Evolutionary conservation across 2,329 filamentous ascomycete species (phyloP).

Genomic region (Chaetomium sp.): DNA sequence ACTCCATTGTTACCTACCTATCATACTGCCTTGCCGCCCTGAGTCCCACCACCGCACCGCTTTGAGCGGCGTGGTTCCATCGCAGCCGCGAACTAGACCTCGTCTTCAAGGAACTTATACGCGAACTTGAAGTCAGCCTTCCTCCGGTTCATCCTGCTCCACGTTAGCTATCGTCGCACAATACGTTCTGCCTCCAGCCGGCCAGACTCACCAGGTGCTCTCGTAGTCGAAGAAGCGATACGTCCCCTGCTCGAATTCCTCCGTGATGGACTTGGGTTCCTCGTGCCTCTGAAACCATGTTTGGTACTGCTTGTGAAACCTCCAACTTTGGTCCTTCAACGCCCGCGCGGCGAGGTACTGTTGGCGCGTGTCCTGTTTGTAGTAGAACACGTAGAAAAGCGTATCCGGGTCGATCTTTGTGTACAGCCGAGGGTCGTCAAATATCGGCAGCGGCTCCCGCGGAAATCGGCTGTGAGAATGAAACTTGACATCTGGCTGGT

Average conservation of each 20-base stretch:
- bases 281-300: slow-evolving; percentile 99
- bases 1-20: slow-evolving; percentile 5
- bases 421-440: slow-evolving; percentile 89
- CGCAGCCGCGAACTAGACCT: slow-evolving; percentile 53
- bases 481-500: slow-evolving; percentile 80
- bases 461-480: slow-evolving; percentile 75
- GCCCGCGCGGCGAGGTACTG: slow-evolving; percentile 95
- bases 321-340: slow-evolving; percentile 97
- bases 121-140: slow-evolving; percentile 98
- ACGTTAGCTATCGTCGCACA: slow-evolving; percentile 22
- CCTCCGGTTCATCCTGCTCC: slow-evolving; percentile 88
- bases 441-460: slow-evolving; percentile 86
- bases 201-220: slow-evolving; percentile 83
- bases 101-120: slow-evolving; percentile 96
- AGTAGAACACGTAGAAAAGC: slow-evolving; percentile 98
- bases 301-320: slow-evolving; percentile 99
- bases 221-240: slow-evolving; percentile 99
- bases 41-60: background rate
- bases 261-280: slow-evolving; percentile 97
- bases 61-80: background rate
- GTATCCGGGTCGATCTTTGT: slow-evolving; percentile 91
- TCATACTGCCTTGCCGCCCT: background rate
- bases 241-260: slow-evolving; percentile 97
- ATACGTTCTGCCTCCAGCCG: background rate
- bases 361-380: slow-evolving; percentile 93